Evolutionary conservation across 2,329 filamentous ascomycete genomes (phyloP).

Genomic region (Phoma herbarum): DNA sequence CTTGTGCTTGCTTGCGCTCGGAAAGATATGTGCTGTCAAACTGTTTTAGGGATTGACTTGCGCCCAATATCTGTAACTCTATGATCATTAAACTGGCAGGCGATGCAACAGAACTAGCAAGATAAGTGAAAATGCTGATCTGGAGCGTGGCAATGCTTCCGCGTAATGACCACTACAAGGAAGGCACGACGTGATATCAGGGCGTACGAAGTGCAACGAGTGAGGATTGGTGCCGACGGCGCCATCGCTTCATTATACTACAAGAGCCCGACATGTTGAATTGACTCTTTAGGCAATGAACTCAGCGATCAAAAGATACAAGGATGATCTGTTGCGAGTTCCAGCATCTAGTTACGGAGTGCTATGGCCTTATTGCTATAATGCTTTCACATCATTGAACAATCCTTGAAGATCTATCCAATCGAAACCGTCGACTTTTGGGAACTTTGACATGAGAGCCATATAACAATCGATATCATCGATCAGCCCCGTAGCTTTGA

Average conservation of each 20-base stretch:
- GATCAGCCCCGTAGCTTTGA: not conserved
- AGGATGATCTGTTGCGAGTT: no score
- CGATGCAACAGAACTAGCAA: not conserved
- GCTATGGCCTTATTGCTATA: not conserved
- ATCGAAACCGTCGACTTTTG: not conserved
- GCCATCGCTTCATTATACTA: not conserved
- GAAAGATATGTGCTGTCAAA: not conserved
- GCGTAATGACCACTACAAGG: not conserved
- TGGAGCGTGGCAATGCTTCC: not conserved
- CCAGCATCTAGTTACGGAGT: not conserved
- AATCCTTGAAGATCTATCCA: not conserved
- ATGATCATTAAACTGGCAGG: not conserved
- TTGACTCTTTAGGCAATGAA: not conserved
- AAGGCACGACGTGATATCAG: no score
- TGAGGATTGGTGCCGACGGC: no score
- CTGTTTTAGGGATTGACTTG: not conserved
- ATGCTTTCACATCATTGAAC: not conserved
- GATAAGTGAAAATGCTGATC: not conserved
- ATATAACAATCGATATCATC: not conserved
- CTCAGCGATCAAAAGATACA: not conserved
- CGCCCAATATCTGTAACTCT: not conserved
- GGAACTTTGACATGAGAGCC: not conserved
- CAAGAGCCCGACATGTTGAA: not conserved
- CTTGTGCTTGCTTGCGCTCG: not conserved
- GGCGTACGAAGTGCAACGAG: no score